phyloP scores from a whole-genome alignment of 495 filamentous ascomycete genomes.

The Ramalina intermedia region DNA sequence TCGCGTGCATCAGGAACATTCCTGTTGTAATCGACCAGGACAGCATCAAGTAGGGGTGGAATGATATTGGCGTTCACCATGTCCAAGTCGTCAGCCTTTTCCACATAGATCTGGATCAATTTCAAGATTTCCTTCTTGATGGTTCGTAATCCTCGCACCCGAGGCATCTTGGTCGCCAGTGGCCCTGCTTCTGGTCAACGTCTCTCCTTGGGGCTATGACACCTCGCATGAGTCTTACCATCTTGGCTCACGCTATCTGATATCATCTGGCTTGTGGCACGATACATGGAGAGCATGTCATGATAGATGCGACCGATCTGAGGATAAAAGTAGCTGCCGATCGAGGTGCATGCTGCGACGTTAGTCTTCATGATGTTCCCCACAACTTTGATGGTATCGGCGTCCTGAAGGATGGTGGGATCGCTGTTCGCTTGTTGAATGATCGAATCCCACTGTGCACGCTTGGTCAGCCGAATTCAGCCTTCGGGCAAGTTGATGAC shows the following conservation, averaged over 20 bases:
- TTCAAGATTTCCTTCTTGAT: slow-evolving; percentile 99
- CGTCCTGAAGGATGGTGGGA: slow-evolving; percentile 70
- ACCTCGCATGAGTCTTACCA: slow-evolving; percentile 37
- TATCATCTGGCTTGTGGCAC: slow-evolving; percentile 87
- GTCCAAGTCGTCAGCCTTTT: slow-evolving; percentile 91
- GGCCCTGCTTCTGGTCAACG: slow-evolving; percentile 40
- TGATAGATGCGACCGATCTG: slow-evolving; percentile 96
- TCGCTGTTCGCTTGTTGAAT: slow-evolving; percentile 72
- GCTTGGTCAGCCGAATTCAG: slow-evolving; percentile 11
- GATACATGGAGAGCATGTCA: slow-evolving; percentile 98
- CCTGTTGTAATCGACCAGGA: slow-evolving; percentile 88
- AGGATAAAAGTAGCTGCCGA: slow-evolving; percentile 95
- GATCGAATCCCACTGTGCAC: slow-evolving; percentile 66
- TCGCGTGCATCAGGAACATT: slow-evolving; percentile 95
- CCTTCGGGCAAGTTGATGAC: slow-evolving; percentile 6
- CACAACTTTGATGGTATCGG: slow-evolving; percentile 91
- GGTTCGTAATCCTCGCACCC: slow-evolving; percentile 83
- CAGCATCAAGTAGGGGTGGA: slow-evolving; percentile 89
- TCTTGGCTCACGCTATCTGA: slow-evolving; percentile 78
- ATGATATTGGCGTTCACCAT: slow-evolving; percentile 88
- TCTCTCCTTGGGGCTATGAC: background rate
- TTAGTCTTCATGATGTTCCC: slow-evolving; percentile 99
- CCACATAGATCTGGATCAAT: slow-evolving; percentile 91
- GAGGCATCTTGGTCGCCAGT: slow-evolving; percentile 95
- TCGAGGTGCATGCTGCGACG: slow-evolving; percentile 88